Conservation (phyloP, 495 filamentous ascomycete genomes). For the Penicillium robsamsonii region DNA sequence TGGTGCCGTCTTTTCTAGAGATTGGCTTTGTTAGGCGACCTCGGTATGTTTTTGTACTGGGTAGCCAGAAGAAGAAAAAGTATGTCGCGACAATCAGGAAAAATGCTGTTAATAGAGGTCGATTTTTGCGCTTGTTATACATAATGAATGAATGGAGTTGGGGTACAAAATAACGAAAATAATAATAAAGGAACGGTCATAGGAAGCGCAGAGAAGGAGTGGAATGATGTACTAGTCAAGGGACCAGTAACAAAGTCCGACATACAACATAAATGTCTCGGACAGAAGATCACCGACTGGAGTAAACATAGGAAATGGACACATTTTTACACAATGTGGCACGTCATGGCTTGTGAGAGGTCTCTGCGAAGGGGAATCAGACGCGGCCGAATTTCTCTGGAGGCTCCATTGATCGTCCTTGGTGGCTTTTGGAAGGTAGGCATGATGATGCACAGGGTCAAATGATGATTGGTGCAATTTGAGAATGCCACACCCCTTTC, state of each 20-base stretch:
- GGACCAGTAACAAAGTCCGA: not conserved
- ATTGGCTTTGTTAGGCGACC: constrained; percentile 12
- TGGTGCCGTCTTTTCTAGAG: constrained; percentile 8
- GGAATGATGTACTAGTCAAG: not conserved
- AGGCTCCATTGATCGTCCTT: constrained; percentile 5
- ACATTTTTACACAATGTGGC: constrained; percentile 5
- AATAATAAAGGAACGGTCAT: not conserved
- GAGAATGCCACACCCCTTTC: constrained; percentile 2
- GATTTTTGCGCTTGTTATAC: constrained; percentile 30
- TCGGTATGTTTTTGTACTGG: constrained; percentile 23
- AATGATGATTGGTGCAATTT: not conserved
- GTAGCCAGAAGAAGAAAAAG: constrained; percentile 28
- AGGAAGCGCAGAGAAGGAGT: not conserved
- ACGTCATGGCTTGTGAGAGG: constrained; percentile 7
- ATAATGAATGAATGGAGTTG: constrained; percentile 28
- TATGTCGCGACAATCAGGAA: constrained; percentile 23
- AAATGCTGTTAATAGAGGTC: constrained; percentile 17
- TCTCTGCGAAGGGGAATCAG: not conserved
- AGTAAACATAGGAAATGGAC: not conserved
- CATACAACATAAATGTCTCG: not conserved
- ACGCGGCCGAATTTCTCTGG: not conserved
- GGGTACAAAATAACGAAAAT: not conserved
- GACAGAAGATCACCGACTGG: not conserved
- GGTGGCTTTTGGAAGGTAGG: not conserved
- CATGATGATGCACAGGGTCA: not conserved